Conservation (phyloP, 768 basidiomycete genomes). For the Mycena vitilis region DNA sequence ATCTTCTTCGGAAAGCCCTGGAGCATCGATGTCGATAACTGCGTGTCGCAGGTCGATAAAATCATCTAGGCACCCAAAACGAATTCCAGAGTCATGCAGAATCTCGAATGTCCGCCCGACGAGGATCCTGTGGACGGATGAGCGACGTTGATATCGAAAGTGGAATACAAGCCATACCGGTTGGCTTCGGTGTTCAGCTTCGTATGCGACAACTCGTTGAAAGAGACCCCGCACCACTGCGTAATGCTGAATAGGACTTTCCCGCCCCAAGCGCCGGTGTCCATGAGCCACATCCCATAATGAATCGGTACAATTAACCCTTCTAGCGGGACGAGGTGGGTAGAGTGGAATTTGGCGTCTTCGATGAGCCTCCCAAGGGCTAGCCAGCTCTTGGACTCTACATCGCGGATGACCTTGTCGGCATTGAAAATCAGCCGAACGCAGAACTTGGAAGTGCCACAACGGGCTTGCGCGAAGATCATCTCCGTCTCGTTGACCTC, state of each 20-base stretch:
- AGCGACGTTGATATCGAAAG: too few relatives aligned
- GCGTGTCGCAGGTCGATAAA: constrained; percentile 1
- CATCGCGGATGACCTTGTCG: not conserved
- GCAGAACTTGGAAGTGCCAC: not conserved
- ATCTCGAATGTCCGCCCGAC: constrained; percentile 18
- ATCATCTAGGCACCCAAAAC: not conserved
- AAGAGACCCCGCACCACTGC: constrained; percentile 19
- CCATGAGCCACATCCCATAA: constrained; percentile 24
- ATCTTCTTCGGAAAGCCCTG: not conserved
- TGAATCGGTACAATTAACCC: constrained; percentile 12
- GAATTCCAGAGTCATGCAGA: constrained; percentile 14
- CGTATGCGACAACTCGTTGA: not conserved
- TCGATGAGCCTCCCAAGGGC: not conserved
- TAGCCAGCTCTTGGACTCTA: not conserved
- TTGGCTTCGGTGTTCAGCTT: constrained; percentile 17
- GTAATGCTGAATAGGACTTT: constrained; percentile 21
- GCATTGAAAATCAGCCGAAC: constrained; percentile 12
- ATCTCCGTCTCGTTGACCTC: not conserved
- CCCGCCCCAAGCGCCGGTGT: constrained; percentile 23
- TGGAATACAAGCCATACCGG: not conserved
- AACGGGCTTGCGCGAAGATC: not conserved
- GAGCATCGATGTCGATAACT: constrained; percentile 11
- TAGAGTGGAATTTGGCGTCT: constrained; percentile 24
- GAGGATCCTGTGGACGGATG: constrained; percentile 2
- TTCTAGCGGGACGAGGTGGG: not conserved